Evolutionary conservation across 805 yeast genomes (phyloP).

Genomic region (Danielia reshetovae): DNA sequence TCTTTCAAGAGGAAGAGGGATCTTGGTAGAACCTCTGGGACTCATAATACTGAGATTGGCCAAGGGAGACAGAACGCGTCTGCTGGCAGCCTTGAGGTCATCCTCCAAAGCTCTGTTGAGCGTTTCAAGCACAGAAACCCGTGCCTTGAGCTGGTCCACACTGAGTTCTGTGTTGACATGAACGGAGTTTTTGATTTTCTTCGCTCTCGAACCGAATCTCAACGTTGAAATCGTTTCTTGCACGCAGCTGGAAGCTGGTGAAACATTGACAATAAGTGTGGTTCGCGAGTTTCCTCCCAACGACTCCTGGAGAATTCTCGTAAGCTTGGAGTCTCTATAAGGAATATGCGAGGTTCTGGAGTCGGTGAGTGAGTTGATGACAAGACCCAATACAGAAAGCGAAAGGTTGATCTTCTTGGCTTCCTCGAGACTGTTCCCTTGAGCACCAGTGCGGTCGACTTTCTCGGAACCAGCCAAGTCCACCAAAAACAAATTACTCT

Average conservation of each 20-base stretch:
- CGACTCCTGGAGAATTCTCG: constrained; percentile 74
- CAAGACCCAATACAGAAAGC: constrained; percentile 72
- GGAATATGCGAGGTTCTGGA: constrained; percentile 63
- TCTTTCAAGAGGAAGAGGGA: constrained; percentile 2
- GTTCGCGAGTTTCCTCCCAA: constrained; percentile 83
- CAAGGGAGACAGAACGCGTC: neutral
- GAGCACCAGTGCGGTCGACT: constrained; percentile 71
- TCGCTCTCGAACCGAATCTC: constrained; percentile 72
- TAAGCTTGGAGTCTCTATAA: constrained; percentile 73
- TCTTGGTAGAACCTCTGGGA: neutral
- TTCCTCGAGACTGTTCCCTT: constrained; percentile 72
- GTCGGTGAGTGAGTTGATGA: constrained; percentile 74
- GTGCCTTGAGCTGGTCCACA: constrained; percentile 43
- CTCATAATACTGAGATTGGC: neutral
- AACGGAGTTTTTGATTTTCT: constrained; percentile 60
- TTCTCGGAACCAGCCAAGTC: constrained; percentile 90
- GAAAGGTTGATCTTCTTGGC: constrained; percentile 82
- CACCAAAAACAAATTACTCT: constrained; percentile 66
- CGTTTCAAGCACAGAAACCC: constrained; percentile 33
- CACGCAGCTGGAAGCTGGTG: constrained; percentile 55
- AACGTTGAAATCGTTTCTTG: constrained; percentile 68
- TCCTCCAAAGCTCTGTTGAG: constrained; percentile 36
- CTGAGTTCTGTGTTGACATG: constrained; percentile 59
- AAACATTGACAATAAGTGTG: constrained; percentile 67
- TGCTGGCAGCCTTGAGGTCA: constrained; percentile 24